These are phyloP conservation scores for Neopestalotiopsis sp. DNA, from an alignment of 2,329 filamentous ascomycete species.

Conservation along the genomic window DNA sequence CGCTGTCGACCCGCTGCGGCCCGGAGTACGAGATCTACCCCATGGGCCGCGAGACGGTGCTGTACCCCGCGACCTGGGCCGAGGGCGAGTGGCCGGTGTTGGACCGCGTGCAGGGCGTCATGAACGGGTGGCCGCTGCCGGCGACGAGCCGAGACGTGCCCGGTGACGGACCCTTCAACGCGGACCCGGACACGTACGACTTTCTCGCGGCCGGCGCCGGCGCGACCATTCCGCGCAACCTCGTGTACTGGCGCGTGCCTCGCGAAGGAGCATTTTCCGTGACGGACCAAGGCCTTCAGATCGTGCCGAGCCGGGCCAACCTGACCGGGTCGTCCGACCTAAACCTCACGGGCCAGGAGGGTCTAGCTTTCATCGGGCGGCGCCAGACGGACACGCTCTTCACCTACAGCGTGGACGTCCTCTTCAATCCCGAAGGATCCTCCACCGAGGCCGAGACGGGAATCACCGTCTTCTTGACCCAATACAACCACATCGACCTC, in stretches of 20 bases:
- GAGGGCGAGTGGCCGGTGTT: slow-evolving; percentile 52
- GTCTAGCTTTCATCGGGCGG: slow-evolving; percentile 32
- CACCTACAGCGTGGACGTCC: slow-evolving; percentile 32
- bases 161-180: slow-evolving; percentile 30
- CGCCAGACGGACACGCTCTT: slow-evolving; percentile 35
- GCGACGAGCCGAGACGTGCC: slow-evolving; percentile 35
- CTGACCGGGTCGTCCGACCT: slow-evolving; percentile 23
- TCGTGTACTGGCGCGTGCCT: slow-evolving; percentile 35
- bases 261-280: slow-evolving; percentile 24
- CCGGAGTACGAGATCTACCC: slow-evolving; percentile 47
- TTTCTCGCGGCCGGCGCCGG: slow-evolving; percentile 10
- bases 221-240: slow-evolving; percentile 28
- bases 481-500: slow-evolving; percentile 33
- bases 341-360: slow-evolving; percentile 25
- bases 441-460: slow-evolving; percentile 31
- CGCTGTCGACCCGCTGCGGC: slow-evolving; percentile 28
- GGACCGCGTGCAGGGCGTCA: slow-evolving; percentile 44
- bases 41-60: slow-evolving; percentile 58
- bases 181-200: slow-evolving; percentile 21
- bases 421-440: slow-evolving; percentile 24
- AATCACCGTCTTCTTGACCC: slow-evolving; percentile 35
- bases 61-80: slow-evolving; percentile 46
- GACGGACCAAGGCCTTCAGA: slow-evolving; percentile 26
- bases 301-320: slow-evolving; percentile 28
- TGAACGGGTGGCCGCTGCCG: slow-evolving; percentile 48